phyloP scores from a whole-genome alignment of 208 protist species.

The Wallacemonas rigidus region DNA sequence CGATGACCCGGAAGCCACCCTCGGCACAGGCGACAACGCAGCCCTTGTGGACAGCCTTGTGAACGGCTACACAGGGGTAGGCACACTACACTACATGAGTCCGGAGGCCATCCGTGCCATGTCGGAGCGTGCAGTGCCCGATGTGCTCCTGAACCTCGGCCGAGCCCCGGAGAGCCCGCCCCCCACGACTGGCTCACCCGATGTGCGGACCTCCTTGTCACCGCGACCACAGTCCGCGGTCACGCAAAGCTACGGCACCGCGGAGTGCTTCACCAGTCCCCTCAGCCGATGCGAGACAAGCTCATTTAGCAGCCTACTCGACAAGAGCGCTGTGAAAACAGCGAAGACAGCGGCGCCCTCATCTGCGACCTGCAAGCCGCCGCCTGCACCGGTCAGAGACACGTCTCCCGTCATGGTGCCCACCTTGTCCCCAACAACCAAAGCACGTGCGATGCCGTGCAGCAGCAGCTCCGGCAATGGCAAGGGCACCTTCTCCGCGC shows the following conservation, averaged over 20 bases:
- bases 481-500: no score
- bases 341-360: not conserved
- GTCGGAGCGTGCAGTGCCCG: conserved; percentile 2
- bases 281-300: conserved; percentile 2
- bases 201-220: not conserved
- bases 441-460: no score
- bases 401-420: not conserved
- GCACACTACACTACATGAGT: conserved; percentile 87
- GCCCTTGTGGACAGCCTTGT: conserved; percentile 33
- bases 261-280: conserved; percentile 8
- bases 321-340: not conserved
- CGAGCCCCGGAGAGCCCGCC: not conserved
- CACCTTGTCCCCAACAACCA: no score
- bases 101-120: conserved; percentile 69
- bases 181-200: not conserved
- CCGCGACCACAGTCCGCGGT: not conserved
- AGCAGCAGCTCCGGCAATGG: no score
- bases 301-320: not conserved
- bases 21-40: conserved; percentile 37
- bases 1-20: conserved; percentile 48
- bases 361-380: not conserved
- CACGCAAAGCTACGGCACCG: not conserved
- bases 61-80: conserved; percentile 40
- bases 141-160: conserved; percentile 4
- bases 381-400: not conserved